These are phyloP conservation scores for Ogataea ramenticola DNA, from an alignment of 805 yeast species.

Conservation along the genomic window DNA sequence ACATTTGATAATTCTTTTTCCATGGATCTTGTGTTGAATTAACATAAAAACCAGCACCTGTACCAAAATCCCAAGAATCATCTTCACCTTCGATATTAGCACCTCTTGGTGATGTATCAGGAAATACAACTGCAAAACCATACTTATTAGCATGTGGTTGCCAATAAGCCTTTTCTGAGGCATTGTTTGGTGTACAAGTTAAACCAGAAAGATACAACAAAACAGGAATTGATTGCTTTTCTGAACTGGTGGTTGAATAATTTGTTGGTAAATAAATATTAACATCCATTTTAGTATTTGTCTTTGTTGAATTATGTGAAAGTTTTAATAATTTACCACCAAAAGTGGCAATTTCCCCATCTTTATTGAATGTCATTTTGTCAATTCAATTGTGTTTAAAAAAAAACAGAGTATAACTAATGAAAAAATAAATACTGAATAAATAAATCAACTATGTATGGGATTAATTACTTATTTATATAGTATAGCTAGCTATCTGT, in stretches of 20 bases:
- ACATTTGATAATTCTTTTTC: constrained; percentile 75
- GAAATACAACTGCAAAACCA: constrained; percentile 85
- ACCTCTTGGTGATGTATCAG: constrained; percentile 96
- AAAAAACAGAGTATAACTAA: too few relatives aligned
- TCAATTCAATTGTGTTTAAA: too few relatives aligned
- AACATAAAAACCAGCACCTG: constrained; percentile 93
- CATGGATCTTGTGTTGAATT: constrained; percentile 75
- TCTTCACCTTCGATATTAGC: constrained; percentile 65
- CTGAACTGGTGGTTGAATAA: constrained; percentile 20
- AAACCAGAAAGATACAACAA: constrained; percentile 79
- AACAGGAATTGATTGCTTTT: constrained; percentile 60
- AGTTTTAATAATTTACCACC: constrained; percentile 76
- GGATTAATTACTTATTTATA: too few relatives aligned
- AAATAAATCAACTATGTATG: too few relatives aligned
- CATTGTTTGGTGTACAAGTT: constrained; percentile 91
- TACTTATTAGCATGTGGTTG: constrained; percentile 72
- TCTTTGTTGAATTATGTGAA: constrained; percentile 58
- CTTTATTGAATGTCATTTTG: constrained; percentile 43
- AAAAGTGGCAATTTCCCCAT: constrained; percentile 50
- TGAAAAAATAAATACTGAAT: too few relatives aligned
- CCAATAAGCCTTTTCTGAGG: constrained; percentile 87
- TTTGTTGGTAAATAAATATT: constrained; percentile 73
- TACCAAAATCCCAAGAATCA: constrained; percentile 76
- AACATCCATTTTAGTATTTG: constrained; percentile 72
- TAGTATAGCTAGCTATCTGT: too few relatives aligned